phyloP scores from a whole-genome alignment of 2,329 filamentous ascomycete species.

The Lachnellula suecica region DNA sequence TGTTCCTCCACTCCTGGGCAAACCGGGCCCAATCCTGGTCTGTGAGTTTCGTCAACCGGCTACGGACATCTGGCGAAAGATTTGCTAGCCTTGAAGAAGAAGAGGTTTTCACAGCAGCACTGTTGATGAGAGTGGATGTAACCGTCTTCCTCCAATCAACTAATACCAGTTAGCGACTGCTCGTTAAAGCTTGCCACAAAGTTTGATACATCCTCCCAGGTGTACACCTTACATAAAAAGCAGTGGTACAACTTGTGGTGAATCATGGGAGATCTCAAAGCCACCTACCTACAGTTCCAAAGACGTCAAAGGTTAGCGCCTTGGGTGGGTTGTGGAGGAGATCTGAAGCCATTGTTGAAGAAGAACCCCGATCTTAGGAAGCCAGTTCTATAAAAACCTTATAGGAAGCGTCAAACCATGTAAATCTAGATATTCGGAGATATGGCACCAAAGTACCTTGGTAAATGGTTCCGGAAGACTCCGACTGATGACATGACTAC shows the following conservation, averaged over 20 bases:
- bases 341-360: too few species aligned
- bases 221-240: too few species aligned
- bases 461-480: too few species aligned
- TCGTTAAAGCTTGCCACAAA: not conserved
- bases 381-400: too few species aligned
- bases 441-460: too few species aligned
- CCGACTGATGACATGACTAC: too few species aligned
- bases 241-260: not conserved
- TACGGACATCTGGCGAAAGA: slow-evolving; percentile 46
- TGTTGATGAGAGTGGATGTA: slow-evolving; percentile 53
- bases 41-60: slow-evolving; percentile 50
- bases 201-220: too few species aligned
- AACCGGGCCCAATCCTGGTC: slow-evolving; percentile 61
- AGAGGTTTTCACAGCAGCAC: slow-evolving; percentile 46
- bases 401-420: too few species aligned
- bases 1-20: slow-evolving; percentile 68
- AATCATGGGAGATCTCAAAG: not conserved
- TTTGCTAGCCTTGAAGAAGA: slow-evolving; percentile 45
- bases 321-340: slow-evolving; percentile 37
- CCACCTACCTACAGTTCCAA: slow-evolving; percentile 64
- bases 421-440: too few species aligned
- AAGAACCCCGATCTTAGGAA: too few species aligned
- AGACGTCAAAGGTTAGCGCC: slow-evolving; percentile 72
- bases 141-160: slow-evolving; percentile 74
- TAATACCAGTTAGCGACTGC: slow-evolving; percentile 2